Conservation (phyloP, 768 basidiomycete species). For the Termitomyces sp. region DNA sequence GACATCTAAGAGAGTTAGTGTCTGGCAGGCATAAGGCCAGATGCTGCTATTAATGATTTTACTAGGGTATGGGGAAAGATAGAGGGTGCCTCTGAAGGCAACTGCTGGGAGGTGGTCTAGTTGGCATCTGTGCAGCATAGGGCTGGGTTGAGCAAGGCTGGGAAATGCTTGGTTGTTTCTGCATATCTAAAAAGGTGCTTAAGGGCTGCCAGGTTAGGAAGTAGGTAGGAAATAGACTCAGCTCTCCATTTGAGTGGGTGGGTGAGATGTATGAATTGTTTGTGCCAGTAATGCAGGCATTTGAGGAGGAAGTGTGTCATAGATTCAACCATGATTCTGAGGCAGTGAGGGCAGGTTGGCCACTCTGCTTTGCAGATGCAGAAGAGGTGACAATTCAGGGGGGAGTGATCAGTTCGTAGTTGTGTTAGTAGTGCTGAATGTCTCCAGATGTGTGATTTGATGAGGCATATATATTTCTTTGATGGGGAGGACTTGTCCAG, state of each 20-base stretch:
- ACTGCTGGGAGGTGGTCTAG: background rate
- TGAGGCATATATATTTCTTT: background rate
- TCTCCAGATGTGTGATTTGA: background rate
- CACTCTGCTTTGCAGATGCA: background rate
- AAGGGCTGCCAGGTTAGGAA: background rate
- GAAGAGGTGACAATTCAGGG: background rate
- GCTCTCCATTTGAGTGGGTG: background rate
- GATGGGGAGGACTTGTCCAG: background rate
- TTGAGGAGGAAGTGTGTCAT: background rate
- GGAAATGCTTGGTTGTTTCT: conserved; percentile 29
- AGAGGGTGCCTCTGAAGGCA: no score
- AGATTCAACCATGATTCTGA: background rate
- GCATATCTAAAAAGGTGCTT: background rate
- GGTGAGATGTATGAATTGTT: background rate
- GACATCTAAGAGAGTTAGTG: background rate
- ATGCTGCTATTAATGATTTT: background rate
- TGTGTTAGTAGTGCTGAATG: background rate
- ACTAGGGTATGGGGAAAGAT: background rate
- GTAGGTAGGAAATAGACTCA: background rate
- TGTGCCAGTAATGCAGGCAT: background rate
- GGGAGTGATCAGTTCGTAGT: background rate
- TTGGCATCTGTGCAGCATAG: no score
- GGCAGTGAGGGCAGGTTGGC: background rate
- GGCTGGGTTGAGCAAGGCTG: no score
- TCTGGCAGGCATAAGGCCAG: background rate